Evolutionary conservation across 129 eudicot species (phyloP).

Genomic region (Lonicera japonica): DNA sequence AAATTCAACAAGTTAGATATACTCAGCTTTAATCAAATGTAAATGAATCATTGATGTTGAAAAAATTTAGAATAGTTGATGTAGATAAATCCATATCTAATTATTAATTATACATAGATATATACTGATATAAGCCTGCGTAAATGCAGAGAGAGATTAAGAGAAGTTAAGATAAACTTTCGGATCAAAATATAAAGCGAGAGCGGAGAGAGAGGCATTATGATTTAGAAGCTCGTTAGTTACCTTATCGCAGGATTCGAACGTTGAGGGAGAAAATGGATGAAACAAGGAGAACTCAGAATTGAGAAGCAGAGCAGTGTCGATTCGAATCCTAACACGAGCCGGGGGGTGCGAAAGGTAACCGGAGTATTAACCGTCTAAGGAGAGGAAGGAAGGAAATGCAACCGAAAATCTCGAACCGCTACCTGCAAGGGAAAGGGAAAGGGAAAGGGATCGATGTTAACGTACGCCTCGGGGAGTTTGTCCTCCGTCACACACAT

Average conservation of each 20-base stretch:
- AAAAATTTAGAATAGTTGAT: background rate
- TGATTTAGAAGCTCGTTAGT: background rate
- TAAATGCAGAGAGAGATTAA: background rate
- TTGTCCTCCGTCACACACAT: background rate
- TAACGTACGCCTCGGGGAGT: conserved; percentile 31
- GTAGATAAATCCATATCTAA: too few species aligned
- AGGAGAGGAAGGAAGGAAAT: conserved; percentile 1
- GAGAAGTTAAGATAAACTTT: background rate
- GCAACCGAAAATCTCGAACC: conserved; percentile 11
- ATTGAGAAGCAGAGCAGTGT: conserved; percentile 7
- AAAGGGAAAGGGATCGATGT: conserved; percentile 7
- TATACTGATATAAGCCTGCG: background rate
- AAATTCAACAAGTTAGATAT: too few species aligned
- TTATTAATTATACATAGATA: background rate
- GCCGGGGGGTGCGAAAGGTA: conserved; percentile 14
- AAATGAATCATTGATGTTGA: background rate
- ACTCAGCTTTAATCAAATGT: too few species aligned
- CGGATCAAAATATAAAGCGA: background rate
- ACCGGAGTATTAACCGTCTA: background rate
- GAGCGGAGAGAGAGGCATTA: background rate
- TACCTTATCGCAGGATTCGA: background rate
- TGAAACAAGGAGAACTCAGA: background rate
- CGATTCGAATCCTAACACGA: conserved; percentile 11
- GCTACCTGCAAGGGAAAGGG: background rate
- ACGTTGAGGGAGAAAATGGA: background rate